phyloP scores from a whole-genome alignment of 2,329 filamentous ascomycete species.

The Alternaria metachromatica region DNA sequence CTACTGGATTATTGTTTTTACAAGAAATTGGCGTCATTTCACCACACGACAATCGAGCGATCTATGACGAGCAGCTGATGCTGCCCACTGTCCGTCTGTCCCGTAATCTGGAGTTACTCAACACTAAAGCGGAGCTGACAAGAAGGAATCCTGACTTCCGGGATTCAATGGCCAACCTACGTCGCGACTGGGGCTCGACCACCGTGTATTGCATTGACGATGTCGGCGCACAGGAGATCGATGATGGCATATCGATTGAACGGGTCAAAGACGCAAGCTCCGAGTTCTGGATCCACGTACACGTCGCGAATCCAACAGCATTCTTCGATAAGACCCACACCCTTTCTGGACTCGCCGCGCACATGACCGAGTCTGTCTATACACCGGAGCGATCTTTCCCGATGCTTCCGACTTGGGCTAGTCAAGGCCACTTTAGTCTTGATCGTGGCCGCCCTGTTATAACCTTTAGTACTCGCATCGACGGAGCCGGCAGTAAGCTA shows the following conservation, averaged over 20 bases:
- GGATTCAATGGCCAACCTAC: constrained; percentile 63
- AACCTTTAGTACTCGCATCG: constrained; percentile 66
- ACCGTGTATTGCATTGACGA: constrained; percentile 77
- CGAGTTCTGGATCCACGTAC: constrained; percentile 77
- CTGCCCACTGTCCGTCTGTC: constrained; percentile 58
- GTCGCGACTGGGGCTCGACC: constrained; percentile 65
- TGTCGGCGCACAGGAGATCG: constrained; percentile 71
- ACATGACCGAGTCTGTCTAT: constrained; percentile 63
- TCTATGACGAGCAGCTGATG: constrained; percentile 64
- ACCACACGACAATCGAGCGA: constrained; percentile 72
- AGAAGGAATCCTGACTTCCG: constrained; percentile 46
- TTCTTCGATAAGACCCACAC: constrained; percentile 66
- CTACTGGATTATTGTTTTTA: constrained; percentile 68
- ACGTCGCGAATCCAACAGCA: constrained; percentile 80
- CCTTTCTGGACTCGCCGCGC: constrained; percentile 66
- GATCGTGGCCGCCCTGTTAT: constrained; percentile 61
- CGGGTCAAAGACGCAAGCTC: constrained; percentile 56
- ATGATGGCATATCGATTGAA: constrained; percentile 80
- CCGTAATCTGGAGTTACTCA: constrained; percentile 53
- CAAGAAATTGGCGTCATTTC: constrained; percentile 76
- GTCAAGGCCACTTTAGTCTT: constrained; percentile 62
- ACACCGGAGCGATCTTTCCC: constrained; percentile 63
- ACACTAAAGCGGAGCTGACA: constrained; percentile 36
- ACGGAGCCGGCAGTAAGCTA: constrained; percentile 58
- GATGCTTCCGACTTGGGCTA: constrained; percentile 62